Base-by-base conservation (phyloP, 164 flowering plant genomes). In the Brasenia schreberi region DNA sequence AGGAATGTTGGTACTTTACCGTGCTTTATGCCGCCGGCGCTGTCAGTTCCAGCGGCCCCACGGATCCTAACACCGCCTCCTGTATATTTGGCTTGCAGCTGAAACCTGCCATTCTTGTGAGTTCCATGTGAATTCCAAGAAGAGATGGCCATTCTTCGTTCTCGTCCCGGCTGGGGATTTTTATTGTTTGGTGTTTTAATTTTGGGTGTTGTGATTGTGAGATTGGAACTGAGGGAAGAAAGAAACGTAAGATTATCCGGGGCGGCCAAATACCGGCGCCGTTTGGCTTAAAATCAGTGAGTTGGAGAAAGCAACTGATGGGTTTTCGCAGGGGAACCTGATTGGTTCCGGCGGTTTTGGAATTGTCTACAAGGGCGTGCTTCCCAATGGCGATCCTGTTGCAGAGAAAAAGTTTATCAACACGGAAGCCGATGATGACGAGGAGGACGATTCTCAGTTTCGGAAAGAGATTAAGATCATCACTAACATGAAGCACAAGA, bases 401-500 rank as follows among this genome's bases (percentile, higher is more conserved):
- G 96, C 96, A 0, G 84, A 85, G 18, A 88, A 88, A 80, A 80
- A 65, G 61, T 67, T 88, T n/a, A 73, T 78, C 16, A 23, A 23
- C 27, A 56, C 59, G n/a, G 16, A 56, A 5, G 92, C 83, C 45
- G 77, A 87, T 0, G 87, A 87, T 62, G 70, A 79, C 74, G 79
- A 86, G 71, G 86, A 83, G 0, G 75, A 88, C 67, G 91, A 88
- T 52, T 23, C 27, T 23, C 27, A 23, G 27, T 89, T 87, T 70
- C 74, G 80, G 71, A 83, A 83, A 68, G 96, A 89, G 74, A 88
- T 89, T 64, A 88, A 86, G 77, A 87, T 89, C 65, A 84, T 89
- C 61, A 78, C 88, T 77, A 85, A 75, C 60, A 74, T 89, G 81
- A 84, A 76, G 78, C 92, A 89, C 52, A 58, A 89, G 64, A 89